A percentile compares a stretch with the other conserved stretches of the same genome.
Evolutionary conservation across 2,329 filamentous ascomycete species (phyloP).

Genomic region (Penicillium sp.): DNA sequence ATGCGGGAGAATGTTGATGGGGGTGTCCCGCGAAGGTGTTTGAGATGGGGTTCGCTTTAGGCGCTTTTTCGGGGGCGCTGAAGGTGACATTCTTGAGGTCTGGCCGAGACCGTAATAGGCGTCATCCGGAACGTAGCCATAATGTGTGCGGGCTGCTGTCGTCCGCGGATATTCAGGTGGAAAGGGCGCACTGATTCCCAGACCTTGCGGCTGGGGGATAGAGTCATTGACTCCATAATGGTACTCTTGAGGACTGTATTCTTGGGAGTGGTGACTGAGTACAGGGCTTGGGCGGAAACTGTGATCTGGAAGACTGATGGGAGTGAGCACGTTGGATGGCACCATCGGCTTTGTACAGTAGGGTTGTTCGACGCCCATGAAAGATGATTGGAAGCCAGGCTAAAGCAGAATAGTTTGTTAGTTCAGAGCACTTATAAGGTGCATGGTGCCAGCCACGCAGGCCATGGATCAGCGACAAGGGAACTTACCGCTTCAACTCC

Average conservation of each 20-base stretch:
- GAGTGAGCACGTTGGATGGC: constrained; percentile 31
- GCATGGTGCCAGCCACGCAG: too few relatives aligned
- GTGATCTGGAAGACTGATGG: constrained; percentile 37
- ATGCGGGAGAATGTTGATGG: constrained; percentile 37
- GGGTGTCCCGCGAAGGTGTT: constrained; percentile 24
- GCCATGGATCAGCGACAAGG: neutral
- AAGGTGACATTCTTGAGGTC: constrained; percentile 20
- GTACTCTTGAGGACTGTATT: constrained; percentile 26
- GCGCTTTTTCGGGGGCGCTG: constrained; percentile 22
- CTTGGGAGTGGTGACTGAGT: constrained; percentile 33
- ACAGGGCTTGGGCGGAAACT: constrained; percentile 34
- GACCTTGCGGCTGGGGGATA: constrained; percentile 28
- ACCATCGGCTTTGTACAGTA: constrained; percentile 32
- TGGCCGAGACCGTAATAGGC: constrained; percentile 19
- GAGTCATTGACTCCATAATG: constrained; percentile 30
- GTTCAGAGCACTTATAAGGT: too few relatives aligned
- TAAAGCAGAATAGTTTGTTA: constrained; percentile 7
- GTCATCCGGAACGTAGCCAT: constrained; percentile 22
- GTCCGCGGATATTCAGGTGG: constrained; percentile 27
- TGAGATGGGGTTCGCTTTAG: constrained; percentile 21
- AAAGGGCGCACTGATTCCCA: constrained; percentile 36
- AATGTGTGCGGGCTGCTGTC: constrained; percentile 21
- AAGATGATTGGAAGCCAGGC: constrained; percentile 17
- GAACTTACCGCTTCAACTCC: constrained; percentile 29
- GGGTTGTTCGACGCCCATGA: constrained; percentile 24